A percentile compares a stretch with the other conserved stretches of the same genome.
Evolutionary conservation across 2,329 filamentous ascomycete genomes (phyloP).

Genomic region (Apiospora sp.): DNA sequence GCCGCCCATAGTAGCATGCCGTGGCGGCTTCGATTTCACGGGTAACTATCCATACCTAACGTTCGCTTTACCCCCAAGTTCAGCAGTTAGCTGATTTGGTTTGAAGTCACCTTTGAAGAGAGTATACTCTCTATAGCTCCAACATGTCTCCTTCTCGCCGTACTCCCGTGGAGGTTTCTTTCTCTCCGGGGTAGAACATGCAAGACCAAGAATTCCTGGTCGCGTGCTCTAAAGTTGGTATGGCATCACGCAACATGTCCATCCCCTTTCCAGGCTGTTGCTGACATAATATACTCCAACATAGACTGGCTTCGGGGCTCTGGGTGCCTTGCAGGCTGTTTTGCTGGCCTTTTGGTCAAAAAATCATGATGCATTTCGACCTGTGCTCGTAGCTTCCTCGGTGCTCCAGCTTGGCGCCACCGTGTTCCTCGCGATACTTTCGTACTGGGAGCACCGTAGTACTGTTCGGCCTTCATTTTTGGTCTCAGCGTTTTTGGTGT

Average conservation of each 20-base stretch:
- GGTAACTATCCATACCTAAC: conserved; percentile 1
- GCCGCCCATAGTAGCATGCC: no score
- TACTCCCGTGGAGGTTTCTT: conserved; percentile 15
- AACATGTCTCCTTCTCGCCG: conserved; percentile 24
- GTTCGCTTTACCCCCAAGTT: no score
- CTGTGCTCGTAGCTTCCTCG: not conserved
- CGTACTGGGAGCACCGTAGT: conserved; percentile 21
- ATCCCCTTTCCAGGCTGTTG: no score
- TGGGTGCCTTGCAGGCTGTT: conserved; percentile 18
- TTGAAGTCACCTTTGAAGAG: conserved; percentile 26
- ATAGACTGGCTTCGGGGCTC: conserved; percentile 15
- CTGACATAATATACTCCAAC: not conserved
- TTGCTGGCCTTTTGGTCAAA: not conserved
- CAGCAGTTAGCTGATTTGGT: no score
- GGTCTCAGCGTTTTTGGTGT: conserved; percentile 12
- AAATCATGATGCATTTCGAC: not conserved
- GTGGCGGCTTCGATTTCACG: conserved; percentile 22
- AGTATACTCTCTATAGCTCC: conserved; percentile 25
- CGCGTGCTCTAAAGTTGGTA: conserved; percentile 16
- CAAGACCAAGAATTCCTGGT: conserved; percentile 10
- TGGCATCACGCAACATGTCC: not conserved
- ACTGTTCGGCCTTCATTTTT: conserved; percentile 22
- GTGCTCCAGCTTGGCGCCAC: conserved; percentile 9
- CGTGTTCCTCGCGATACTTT: conserved; percentile 13
- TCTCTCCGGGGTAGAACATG: conserved; percentile 20